Evolutionary conservation across 106 monocot genomes (phyloP), one percentile per base, ranked within the genome.

Genomic region (Allium sativum): DNA sequence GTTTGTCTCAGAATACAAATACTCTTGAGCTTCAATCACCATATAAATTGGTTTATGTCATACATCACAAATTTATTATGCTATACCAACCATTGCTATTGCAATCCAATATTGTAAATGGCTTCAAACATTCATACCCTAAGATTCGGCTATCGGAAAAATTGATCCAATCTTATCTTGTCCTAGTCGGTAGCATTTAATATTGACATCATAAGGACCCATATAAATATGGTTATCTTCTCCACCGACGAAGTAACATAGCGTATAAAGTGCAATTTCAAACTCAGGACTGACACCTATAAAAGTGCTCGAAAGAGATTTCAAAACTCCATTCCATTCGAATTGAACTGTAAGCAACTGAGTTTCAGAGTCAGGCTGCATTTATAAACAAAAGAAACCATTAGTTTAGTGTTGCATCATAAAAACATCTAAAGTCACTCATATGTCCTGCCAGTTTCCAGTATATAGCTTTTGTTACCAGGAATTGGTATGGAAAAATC

Each of bases 261-360:
- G 76, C 21, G 87, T 96, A 58, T 84, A 96, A 44, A 96, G 91
- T 9, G 96, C 96, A 58, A 96, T 58, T 67, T 96, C 96, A 68
- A 96, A 88, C 72, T 96, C 96, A 2, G 96, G 96, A 55, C 91
- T 96, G 18, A 96, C 96, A 45, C 96, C 96, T 46, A 96, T 52
- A 21, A 96, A 64, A 57, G 74, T 80, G 73, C 91, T 96, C 52
- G 96, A 96, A 40, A 96, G 68, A 16, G 91, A 77, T 73, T 96
- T 96, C 44, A 91, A 74, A 52, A 96, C 44, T 10, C 96, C 96
- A 46, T 96, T 81, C 96, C 96, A 96, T 68, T 96, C 87, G 52
- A 96, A 96, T 75, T 96, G 96, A 61, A 96, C 68, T 0, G 96
- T 96, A 14, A 96, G 91, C 66, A 96, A 55, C 70, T 96, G 91